These are phyloP conservation scores for Cystobasidium slooffiae DNA, from an alignment of 1,284 basidiomycete genomes.

Conservation along the genomic window DNA sequence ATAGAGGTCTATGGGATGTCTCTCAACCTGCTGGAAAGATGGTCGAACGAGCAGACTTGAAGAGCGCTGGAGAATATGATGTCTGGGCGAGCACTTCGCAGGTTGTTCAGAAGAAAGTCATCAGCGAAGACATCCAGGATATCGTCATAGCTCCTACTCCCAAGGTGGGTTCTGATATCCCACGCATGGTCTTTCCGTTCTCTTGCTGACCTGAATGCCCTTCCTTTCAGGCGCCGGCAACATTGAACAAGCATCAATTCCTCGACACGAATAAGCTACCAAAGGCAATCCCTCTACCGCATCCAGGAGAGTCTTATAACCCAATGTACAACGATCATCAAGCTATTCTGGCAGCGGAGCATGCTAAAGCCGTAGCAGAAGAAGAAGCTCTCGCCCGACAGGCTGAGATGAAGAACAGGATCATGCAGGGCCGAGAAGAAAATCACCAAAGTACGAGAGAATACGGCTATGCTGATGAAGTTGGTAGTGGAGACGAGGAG, in stretches of 20 bases:
- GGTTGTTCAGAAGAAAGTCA: background rate
- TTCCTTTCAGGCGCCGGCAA: constrained; percentile 18
- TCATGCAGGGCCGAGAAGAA: constrained; percentile 62
- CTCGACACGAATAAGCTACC: constrained; percentile 45
- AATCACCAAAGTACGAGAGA: constrained; percentile 57
- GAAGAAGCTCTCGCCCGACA: constrained; percentile 69
- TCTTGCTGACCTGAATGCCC: background rate
- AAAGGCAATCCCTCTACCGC: constrained; percentile 74
- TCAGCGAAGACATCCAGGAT: constrained; percentile 19
- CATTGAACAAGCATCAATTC: constrained; percentile 48
- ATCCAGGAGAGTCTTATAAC: constrained; percentile 92
- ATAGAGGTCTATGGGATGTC: constrained; percentile 60
- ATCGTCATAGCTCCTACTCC: constrained; percentile 8
- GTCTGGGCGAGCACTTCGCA: constrained; percentile 38
- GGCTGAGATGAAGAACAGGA: constrained; percentile 63
- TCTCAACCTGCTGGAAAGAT: constrained; percentile 67
- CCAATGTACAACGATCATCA: constrained; percentile 77
- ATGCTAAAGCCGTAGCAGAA: constrained; percentile 53
- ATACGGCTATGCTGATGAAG: constrained; percentile 56
- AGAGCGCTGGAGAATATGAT: constrained; percentile 31
- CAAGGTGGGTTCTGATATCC: constrained; percentile 1
- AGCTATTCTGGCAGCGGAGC: constrained; percentile 72
- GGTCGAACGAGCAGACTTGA: constrained; percentile 60
- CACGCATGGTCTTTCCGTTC: background rate
- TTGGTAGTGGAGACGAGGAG: constrained; percentile 53